Evolutionary conservation across 139 green algal genomes (phyloP), one percentile per base, ranked within the genome.

Genomic region (Gonium pectorale): DNA sequence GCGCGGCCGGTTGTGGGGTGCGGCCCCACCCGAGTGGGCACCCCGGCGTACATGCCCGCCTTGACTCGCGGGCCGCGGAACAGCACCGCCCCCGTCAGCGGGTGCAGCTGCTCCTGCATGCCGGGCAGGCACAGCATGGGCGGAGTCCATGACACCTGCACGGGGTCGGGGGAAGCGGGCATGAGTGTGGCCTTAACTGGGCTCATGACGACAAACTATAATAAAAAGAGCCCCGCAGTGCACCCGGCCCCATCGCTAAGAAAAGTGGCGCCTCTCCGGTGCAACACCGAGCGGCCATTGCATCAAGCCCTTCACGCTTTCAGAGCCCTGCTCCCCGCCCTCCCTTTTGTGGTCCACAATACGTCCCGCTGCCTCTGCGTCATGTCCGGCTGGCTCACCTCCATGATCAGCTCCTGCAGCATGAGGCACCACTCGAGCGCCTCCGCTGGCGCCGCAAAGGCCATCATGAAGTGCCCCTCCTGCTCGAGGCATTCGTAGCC

Each of bases 401-500:
- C 86, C 80, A 91, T 74, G 62, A 94, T 74, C 11, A 87, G 82
- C 81, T 93, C 86, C 86, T 95, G 90, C 69, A 93, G 66, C 79
- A 92, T 67, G 33, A 94, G 69, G 82, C 87, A 90, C 89, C 90
- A 95, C 85, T 93, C 86, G 26, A 94, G 54, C 19, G 92, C 92
- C 33, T 87, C 85, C 11, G 41, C 74, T 4, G 91, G 64, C 29
- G 35, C 54, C 27, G 69, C 52, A 56, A 95, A 95, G 0, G 86
- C 87, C 56, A 95, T 85, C 86, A 67, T 81, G 38, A 43, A 67
- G 73, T 43, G 54, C 9, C 68, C 68, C 68, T 77, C 89, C 63
- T 84, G 73, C 87, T 93, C 89, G 74, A 93, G 91, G 51, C 90
- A 92, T 72, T 94, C 91, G 52, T 94, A 93, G 56, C 84, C 84